Conservation (phyloP, 176 grass and related monocot genomes). For the Cenchrus purpureus region DNA sequence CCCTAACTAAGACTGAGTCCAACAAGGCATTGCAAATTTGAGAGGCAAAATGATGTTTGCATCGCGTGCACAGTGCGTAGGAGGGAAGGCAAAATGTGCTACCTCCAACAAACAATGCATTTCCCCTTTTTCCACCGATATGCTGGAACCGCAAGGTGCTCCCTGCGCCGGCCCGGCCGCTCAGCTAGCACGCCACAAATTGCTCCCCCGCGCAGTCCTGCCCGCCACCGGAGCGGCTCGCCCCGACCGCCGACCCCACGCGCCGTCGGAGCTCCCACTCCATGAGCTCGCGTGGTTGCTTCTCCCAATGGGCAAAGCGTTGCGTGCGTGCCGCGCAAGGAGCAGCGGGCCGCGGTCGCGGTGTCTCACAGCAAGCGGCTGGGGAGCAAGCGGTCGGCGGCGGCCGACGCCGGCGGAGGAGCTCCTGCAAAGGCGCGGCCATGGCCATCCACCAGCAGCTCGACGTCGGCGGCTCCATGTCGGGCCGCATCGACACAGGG, state of each 20-base stretch:
- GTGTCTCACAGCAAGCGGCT: conserved; percentile 73
- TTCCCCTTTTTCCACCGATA: no score
- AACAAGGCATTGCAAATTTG: no score
- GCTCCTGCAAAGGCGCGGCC: conserved; percentile 84
- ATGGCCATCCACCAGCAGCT: conserved; percentile 95
- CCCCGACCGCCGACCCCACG: no score
- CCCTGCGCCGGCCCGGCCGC: no score
- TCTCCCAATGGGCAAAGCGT: conserved; percentile 75
- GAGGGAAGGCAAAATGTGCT: no score
- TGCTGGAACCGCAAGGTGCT: no score
- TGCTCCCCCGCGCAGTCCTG: no score
- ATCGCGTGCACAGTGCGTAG: no score
- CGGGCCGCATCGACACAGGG: conserved; percentile 65
- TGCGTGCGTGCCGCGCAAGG: conserved; percentile 67
- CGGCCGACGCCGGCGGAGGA: conserved; percentile 76
- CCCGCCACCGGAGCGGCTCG: no score
- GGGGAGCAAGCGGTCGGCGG: conserved; percentile 53
- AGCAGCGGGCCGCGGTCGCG: conserved; percentile 25
- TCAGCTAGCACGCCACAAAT: no score
- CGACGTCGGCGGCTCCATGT: conserved; percentile 88
- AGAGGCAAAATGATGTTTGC: no score
- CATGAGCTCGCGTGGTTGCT: background rate
- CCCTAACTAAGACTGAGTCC: background rate
- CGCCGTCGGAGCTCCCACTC: background rate
- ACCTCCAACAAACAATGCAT: no score